Conservation (phyloP, 2,329 filamentous ascomycete species). For the Gaeumannomyces tritici region DNA sequence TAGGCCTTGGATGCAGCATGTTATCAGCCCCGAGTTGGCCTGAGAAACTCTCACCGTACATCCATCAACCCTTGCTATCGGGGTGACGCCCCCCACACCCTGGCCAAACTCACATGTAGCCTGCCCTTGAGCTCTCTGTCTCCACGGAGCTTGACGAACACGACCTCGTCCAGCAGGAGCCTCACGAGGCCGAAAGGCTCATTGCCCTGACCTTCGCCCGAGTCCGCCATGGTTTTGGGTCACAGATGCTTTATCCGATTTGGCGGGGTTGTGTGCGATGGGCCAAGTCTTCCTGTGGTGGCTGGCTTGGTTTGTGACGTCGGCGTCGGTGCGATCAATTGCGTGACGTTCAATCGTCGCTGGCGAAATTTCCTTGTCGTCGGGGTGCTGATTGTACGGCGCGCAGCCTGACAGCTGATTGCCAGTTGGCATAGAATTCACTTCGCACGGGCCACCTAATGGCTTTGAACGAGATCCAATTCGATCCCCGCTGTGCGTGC, state of each 20-base stretch:
- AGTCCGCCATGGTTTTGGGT: constrained; percentile 61
- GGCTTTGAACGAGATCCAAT: neutral
- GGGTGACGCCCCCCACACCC: neutral
- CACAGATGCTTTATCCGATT: too few species aligned
- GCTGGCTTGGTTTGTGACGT: neutral
- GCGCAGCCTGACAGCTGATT: neutral
- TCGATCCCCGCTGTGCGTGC: neutral
- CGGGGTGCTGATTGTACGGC: neutral
- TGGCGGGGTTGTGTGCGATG: too few species aligned
- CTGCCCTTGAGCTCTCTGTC: constrained; percentile 93
- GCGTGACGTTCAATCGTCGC: too few species aligned
- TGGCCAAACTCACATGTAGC: constrained; percentile 67
- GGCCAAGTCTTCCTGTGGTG: neutral
- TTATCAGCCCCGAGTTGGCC: neutral
- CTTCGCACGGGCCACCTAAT: neutral
- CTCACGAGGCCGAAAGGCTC: constrained; percentile 95
- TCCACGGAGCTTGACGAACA: constrained; percentile 93
- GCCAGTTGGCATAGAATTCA: neutral
- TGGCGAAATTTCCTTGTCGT: neutral
- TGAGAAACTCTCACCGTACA: neutral
- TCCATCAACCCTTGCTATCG: neutral
- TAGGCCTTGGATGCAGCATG: constrained; percentile 60
- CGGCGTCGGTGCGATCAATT: neutral
- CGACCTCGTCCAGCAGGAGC: constrained; percentile 86
- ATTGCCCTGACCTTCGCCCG: constrained; percentile 41